Percentiles rank a stretch among this genome's conserved stretches.
Conservation (phyloP, 2,329 filamentous ascomycete genomes). For the Beauveria rudraprayagi region DNA sequence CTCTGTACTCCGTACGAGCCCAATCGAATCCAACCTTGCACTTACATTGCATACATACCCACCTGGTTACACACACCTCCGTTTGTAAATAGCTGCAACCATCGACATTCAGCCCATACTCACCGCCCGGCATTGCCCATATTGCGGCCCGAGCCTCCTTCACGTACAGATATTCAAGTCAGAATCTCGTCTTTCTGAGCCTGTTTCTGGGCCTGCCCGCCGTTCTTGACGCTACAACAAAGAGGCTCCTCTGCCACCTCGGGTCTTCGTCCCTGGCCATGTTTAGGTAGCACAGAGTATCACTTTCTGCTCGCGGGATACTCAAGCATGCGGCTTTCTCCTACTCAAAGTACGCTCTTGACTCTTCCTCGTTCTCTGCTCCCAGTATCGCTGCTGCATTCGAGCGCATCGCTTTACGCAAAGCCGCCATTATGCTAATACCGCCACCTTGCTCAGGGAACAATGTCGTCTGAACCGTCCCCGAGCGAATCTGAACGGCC, state of each 20-base stretch:
- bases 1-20: background rate
- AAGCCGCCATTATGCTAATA: slow-evolving; percentile 1
- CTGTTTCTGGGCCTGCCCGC: background rate
- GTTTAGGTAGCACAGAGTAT: slow-evolving; percentile 6
- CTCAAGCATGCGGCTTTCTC: slow-evolving; percentile 9
- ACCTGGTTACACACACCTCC: background rate
- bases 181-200: background rate
- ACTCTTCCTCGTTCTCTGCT: background rate
- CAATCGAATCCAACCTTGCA: slow-evolving; percentile 1
- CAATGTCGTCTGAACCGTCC: slow-evolving; percentile 10
- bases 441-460: background rate
- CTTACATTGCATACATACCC: slow-evolving; percentile 3
- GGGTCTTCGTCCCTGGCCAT: background rate
- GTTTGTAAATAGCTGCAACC: slow-evolving; percentile 8
- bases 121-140: background rate
- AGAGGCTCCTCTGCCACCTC: background rate
- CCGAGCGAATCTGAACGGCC: slow-evolving; percentile 6
- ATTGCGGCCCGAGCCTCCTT: slow-evolving; percentile 3
- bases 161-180: background rate
- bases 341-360: background rate
- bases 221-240: background rate
- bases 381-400: background rate
- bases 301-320: slow-evolving; percentile 6
- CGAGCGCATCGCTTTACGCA: background rate
- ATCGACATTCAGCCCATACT: background rate